Evolutionary conservation across 768 basidiomycete species (phyloP), one percentile per base, ranked within the genome.

Genomic region (Lactifluus echinatus): DNA sequence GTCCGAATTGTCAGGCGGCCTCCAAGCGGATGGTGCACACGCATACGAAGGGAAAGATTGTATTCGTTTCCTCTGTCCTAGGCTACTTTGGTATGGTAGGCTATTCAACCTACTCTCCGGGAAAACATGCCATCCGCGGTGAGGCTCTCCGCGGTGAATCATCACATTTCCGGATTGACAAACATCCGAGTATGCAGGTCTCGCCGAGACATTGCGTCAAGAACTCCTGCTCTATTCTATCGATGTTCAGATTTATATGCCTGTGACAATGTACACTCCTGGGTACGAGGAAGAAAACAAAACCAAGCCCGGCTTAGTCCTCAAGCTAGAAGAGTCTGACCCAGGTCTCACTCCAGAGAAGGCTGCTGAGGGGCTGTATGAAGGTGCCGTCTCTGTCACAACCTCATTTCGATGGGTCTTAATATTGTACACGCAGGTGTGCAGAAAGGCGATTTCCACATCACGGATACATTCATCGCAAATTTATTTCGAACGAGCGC

Each of bases 61-160:
- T 89, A 17, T 80, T 95, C 39, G 79, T 89, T 24, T 83, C 83
- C 1, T 91, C 88, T 0, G 80, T 83, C 5, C 70, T 93, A 11
- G 87, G 83, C 1, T 83, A 83, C 64, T 84, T 91, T 74, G 78
- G 81, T 2, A 80, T 93, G 53, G 71, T 87, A 3, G 93, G 93
- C 0, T 95, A 84, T 64, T 75, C 85, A 1, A 79, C 82, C 1
- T 95, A 95, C 69, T 74, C 87, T 0, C 89, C 92, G 0, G 85
- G 82, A 10, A 95, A 95, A 67, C 86, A 88, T 64, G 93, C 93
- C 8, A 68, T 95, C 6, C 73, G 90, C 71, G 92, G 92, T 91
- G 62, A 42, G 40, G 71, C 60, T 17, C 21, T 28, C 28, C 11
- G 14, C n/a, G 34, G 31, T 10, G 3, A n/a, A 12, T 6, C 28